Base-by-base conservation (phyloP, 75 land plant species). In the Sequoiadendron giganteum region DNA sequence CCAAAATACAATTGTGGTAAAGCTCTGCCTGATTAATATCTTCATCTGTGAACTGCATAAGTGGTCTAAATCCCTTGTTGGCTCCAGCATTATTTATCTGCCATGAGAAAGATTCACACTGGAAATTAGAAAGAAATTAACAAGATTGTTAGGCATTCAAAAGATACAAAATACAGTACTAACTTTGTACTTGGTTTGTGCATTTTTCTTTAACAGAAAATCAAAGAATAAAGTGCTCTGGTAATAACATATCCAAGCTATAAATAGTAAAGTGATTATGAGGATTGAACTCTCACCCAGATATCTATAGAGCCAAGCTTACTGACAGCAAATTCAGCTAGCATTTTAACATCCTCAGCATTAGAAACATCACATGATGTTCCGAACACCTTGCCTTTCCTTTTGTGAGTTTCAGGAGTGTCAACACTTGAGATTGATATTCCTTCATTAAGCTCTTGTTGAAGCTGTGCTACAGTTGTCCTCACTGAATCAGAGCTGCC, bases 11-110 rank as follows among this genome's bases (percentile, higher is more conserved):
- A 49, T 10, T 48, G 54, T 14, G 28, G 18, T 70, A 86, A 86
- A 36, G 28, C 86, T 18, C 73, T 88, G 95, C 99, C 97, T 97
- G 99, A 48, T 90, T 75, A 79, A 98, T 95, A 81, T 98, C 99
- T 87, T 98, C 99, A 90, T 97, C 96, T 84, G 92, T 87, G 83
- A 98, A 97, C 82, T 97, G 92, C 85, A 95, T 78, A 82, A 98
- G 89, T 52, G 99, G 99, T 90, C 95, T 93, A 87, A 98, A 98
- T 45, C 99, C 99, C 90, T 98, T 98, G 84, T 97, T 98, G 28
- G 90, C 90, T 61, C 99, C 99, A 56, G 99, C 99, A 91, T 98
- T 98, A 56, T 98, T 98, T 76, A 98, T 96, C 99, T 98, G 94
- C 85, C 10, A 77, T 18, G 25, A 89, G n/a, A 40, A 88, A 32